Evolutionary conservation across 2,329 filamentous ascomycete species (phyloP), one percentile per base, ranked within the genome.

Genomic region (Chaetothyriales sp.): DNA sequence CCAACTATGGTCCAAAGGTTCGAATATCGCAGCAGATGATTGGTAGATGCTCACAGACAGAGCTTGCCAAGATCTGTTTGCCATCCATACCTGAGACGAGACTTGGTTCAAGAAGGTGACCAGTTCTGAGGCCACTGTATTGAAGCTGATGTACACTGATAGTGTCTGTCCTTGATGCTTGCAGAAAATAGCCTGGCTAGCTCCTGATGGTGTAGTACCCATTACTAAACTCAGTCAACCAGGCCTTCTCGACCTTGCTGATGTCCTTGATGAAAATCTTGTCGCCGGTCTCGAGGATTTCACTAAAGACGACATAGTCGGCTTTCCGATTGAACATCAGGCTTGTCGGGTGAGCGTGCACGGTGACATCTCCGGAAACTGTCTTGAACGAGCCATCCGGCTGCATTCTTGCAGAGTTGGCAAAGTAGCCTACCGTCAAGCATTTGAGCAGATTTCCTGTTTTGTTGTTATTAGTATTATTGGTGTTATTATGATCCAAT

Each of bases 251-350:
- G 60, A 96, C 85, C 70, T 86, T 92, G n/a, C 83, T 92, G 53
- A 96, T 72, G 66, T 96, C 90, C 50, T 87, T 76, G 60, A 98
- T 93, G 64, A 83, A 96, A 0, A 79, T 88, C 73, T 96, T 96
- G 56, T 78, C 79, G 8, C 83, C 80, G 3, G 86, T 93, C 70
- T 96, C 86, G 74, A 95, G 79, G 39, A 95, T 80, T 68, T 95
- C 90, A 61, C 93, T 84, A 63, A 95, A 98, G 32, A 98, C 77
- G 8, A 96, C 88, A 88, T 90, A 96, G 57, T 95, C 88, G 9
- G 87, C 87, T 70, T 93, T 95, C 51, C 89, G 81, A 66, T 95
- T 94, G 72, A 96, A 96, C 80, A 96, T 87, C 59, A 96, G 70
- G 42, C 85, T 93, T 62, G 80, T 94, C 0, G 92, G 92, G 67